Percentiles rank a stretch among this genome's conserved stretches.
Evolutionary conservation across 2,329 filamentous ascomycete genomes (phyloP).

Genomic region (Calonectria leucothoes): DNA sequence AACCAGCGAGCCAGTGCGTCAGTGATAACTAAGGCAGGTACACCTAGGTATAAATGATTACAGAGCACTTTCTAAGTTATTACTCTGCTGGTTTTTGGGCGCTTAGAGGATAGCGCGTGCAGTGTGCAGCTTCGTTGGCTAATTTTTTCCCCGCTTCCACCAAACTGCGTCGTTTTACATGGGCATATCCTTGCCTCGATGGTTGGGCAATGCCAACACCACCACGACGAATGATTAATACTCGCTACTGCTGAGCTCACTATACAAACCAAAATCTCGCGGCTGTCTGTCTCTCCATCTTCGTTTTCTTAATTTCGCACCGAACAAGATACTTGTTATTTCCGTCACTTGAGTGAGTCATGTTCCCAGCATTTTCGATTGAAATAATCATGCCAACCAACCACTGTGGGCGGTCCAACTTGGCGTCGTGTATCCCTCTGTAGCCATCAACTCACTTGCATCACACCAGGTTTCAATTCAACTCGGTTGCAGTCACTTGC

Average conservation of each 20-base stretch:
- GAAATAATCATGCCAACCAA: slow-evolving; percentile 3
- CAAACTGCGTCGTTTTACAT: not conserved
- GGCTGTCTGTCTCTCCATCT: not conserved
- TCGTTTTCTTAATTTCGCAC: not conserved
- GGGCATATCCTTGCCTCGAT: slow-evolving; percentile 1
- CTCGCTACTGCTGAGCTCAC: not conserved
- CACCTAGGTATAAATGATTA: not conserved
- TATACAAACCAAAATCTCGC: slow-evolving; percentile 12
- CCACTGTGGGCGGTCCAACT: not conserved
- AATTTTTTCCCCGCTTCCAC: slow-evolving; percentile 2
- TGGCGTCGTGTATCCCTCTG: not conserved
- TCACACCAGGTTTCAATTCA: not conserved
- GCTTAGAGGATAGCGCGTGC: not conserved
- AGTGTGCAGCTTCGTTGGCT: not conserved
- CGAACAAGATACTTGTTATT: not conserved
- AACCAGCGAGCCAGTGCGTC: slow-evolving; percentile 10
- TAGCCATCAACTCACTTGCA: not conserved
- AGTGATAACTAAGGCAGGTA: slow-evolving; percentile 9
- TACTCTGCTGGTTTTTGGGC: not conserved
- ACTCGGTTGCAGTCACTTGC: slow-evolving; percentile 8
- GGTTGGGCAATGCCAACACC: not conserved
- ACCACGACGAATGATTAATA: slow-evolving; percentile 6
- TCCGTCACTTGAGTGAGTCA: not conserved
- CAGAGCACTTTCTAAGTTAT: slow-evolving; percentile 20
- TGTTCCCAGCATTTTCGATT: not conserved